Conservation (phyloP, 1,139 yeast species). For the Petasospora rhodanensis region DNA sequence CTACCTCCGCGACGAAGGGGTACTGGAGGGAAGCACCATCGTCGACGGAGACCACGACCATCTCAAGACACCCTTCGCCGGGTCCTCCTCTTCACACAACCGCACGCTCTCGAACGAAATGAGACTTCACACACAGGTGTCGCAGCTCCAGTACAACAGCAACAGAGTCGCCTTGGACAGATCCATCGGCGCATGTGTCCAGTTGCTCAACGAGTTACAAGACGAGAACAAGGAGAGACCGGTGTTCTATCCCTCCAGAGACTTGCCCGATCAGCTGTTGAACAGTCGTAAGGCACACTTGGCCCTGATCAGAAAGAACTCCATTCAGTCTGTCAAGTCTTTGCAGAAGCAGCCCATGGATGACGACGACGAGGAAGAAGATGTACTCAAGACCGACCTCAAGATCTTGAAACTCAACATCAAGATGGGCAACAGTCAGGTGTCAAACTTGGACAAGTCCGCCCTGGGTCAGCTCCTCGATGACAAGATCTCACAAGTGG, state of each 20-base stretch:
- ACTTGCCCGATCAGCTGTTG: slow-evolving; percentile 34
- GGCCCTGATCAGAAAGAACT: slow-evolving; percentile 47
- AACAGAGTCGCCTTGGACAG: slow-evolving; percentile 59
- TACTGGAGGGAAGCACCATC: slow-evolving; percentile 25
- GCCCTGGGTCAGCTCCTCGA: slow-evolving; percentile 64
- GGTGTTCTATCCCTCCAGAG: slow-evolving; percentile 58
- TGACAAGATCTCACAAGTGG: slow-evolving; percentile 54
- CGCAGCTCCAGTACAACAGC: slow-evolving; percentile 67
- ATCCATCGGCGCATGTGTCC: slow-evolving; percentile 53
- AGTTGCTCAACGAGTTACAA: slow-evolving; percentile 49
- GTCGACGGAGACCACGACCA: slow-evolving; percentile 19
- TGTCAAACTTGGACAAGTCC: slow-evolving; percentile 54
- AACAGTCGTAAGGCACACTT: slow-evolving; percentile 39
- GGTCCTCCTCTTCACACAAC: slow-evolving; percentile 6
- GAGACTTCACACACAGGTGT: slow-evolving; percentile 41
- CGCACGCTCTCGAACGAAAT: slow-evolving; percentile 22
- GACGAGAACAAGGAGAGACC: slow-evolving; percentile 57
- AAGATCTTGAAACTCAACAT: slow-evolving; percentile 61
- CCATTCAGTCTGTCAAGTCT: slow-evolving; percentile 22
- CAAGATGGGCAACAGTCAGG: slow-evolving; percentile 47
- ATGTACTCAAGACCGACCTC: slow-evolving; percentile 36
- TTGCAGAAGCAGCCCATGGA: slow-evolving; percentile 21
- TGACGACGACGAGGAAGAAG: slow-evolving; percentile 25
- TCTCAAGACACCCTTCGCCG: slow-evolving; percentile 10
- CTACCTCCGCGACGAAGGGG: slow-evolving; percentile 23